Evolutionary conservation across 2,329 filamentous ascomycete genomes (phyloP).

Genomic region (Aspergillus neotritici): DNA sequence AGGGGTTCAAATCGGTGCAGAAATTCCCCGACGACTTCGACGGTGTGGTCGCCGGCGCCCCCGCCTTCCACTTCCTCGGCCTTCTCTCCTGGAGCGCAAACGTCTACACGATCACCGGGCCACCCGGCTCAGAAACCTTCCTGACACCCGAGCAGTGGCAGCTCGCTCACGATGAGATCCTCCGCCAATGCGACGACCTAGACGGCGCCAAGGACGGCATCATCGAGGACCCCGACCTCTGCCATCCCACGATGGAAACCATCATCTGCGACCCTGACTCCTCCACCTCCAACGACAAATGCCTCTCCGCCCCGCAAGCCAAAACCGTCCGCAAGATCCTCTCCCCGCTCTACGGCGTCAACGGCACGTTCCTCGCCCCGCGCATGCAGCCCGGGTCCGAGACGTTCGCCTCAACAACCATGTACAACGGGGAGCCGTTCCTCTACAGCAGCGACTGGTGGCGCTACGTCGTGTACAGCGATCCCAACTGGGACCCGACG

Average conservation of each 20-base stretch:
- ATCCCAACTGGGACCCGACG: slow-evolving; percentile 36
- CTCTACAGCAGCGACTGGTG: slow-evolving; percentile 40
- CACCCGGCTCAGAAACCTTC: slow-evolving; percentile 28
- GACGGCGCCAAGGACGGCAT: slow-evolving; percentile 32
- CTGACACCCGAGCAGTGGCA: slow-evolving; percentile 27
- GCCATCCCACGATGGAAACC: slow-evolving; percentile 27
- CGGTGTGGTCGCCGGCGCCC: slow-evolving; percentile 44
- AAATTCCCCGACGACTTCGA: slow-evolving; percentile 46
- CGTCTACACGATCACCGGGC: slow-evolving; percentile 39
- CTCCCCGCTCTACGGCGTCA: slow-evolving; percentile 27
- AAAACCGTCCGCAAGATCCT: slow-evolving; percentile 26
- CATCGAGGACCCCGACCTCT: slow-evolving; percentile 35
- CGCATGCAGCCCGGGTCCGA: slow-evolving; percentile 34
- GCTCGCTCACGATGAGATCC: slow-evolving; percentile 32
- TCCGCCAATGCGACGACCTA: slow-evolving; percentile 30
- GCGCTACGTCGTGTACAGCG: slow-evolving; percentile 39
- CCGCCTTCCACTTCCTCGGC: slow-evolving; percentile 41
- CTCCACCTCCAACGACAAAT: slow-evolving; percentile 17
- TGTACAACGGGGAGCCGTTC: slow-evolving; percentile 36
- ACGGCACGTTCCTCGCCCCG: slow-evolving; percentile 29
- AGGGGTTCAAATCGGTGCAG: slow-evolving; percentile 44
- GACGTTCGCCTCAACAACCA: slow-evolving; percentile 19
- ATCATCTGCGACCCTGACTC: slow-evolving; percentile 25
- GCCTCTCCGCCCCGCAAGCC: slow-evolving; percentile 28
- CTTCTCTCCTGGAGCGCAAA: slow-evolving; percentile 41